Conservation (phyloP, 2,329 filamentous ascomycete species). For the Phialophora macrospora region DNA sequence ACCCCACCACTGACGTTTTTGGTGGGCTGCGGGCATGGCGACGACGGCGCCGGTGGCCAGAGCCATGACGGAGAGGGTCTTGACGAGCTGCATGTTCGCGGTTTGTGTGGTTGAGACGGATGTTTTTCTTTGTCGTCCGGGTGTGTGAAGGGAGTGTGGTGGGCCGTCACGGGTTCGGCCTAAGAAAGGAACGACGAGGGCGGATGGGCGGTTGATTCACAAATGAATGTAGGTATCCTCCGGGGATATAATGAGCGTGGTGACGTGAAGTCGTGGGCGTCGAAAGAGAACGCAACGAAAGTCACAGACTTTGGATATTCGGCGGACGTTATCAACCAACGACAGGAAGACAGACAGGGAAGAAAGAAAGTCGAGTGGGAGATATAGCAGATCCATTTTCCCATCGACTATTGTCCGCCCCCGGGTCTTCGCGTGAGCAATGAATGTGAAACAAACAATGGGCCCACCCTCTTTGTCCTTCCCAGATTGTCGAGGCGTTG, state of each 20-base stretch:
- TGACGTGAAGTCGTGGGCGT: slow-evolving; percentile 21
- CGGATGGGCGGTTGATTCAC: slow-evolving; percentile 1
- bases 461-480: slow-evolving; percentile 26
- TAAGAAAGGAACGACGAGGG: slow-evolving; percentile 13
- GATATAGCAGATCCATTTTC: slow-evolving; percentile 24
- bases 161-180: slow-evolving; percentile 11
- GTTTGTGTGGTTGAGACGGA: slow-evolving; percentile 4
- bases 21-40: slow-evolving; percentile 39
- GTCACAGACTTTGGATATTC: slow-evolving; percentile 36
- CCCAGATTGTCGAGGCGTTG: slow-evolving; percentile 33
- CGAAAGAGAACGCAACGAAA: slow-evolving; percentile 34
- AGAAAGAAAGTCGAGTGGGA: slow-evolving; percentile 18
- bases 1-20: slow-evolving; percentile 29
- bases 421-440: slow-evolving; percentile 8
- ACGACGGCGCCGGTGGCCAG: slow-evolving; percentile 40
- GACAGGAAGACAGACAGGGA: slow-evolving; percentile 18
- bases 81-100: slow-evolving; percentile 34
- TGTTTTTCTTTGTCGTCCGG: not conserved
- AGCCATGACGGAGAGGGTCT: slow-evolving; percentile 42
- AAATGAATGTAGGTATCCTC: slow-evolving; percentile 33
- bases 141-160: slow-evolving; percentile 3
- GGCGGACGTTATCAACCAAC: slow-evolving; percentile 25
- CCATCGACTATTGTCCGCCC: slow-evolving; percentile 19
- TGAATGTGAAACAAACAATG: slow-evolving; percentile 33
- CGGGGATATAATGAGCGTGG: slow-evolving; percentile 36